Evolutionary conservation across 1,139 yeast species (phyloP), one percentile per base, ranked within the genome.

Genomic region (Debaryomyces sp.): DNA sequence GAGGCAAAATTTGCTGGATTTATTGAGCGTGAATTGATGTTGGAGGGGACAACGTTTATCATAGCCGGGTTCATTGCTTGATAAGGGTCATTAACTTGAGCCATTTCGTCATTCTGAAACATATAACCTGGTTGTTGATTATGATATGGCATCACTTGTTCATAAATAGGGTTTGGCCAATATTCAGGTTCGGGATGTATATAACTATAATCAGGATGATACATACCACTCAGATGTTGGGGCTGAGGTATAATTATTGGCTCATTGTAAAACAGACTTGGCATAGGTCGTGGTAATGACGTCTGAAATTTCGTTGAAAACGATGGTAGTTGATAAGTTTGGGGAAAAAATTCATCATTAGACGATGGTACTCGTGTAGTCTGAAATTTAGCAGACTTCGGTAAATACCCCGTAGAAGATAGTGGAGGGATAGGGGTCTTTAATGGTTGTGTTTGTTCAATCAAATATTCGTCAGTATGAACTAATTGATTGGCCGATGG

Each of bases 371-470:
- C 27, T 29, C 37, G 43, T 12, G 41, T 22, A 17, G 48, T 41
- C 34, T 52, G 49, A 41, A 43, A 45, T 24, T 55, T 60, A 12
- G 59, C 51, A 6, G 64, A 54, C 41, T 56, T 55, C 21, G 59
- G 57, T 24, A 52, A 63, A 41, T 52, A 51, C n/a, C 41, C 24
- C 10, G 62, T 38, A 5, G 55, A 46, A 6, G 61, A 54, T n/a
- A 54, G 48, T 5, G 65, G 63, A 6, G 61, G 59, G 30, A 65
- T 50, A 4, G 70, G 67, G 1, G 66, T 59, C 45, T 57, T 59
- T 29, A 70, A 59, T 1, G 80, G 79, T 37, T 71, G 72, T 0
- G 82, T 71, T 54, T 78, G 82, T 52, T 78, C 82, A 43, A 78
- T 78, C 43, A 77, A 58, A 40, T 75, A 73, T 50, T 76, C 79